phyloP scores from a whole-genome alignment of 805 yeast species.

The Teunomyces kruisii region DNA sequence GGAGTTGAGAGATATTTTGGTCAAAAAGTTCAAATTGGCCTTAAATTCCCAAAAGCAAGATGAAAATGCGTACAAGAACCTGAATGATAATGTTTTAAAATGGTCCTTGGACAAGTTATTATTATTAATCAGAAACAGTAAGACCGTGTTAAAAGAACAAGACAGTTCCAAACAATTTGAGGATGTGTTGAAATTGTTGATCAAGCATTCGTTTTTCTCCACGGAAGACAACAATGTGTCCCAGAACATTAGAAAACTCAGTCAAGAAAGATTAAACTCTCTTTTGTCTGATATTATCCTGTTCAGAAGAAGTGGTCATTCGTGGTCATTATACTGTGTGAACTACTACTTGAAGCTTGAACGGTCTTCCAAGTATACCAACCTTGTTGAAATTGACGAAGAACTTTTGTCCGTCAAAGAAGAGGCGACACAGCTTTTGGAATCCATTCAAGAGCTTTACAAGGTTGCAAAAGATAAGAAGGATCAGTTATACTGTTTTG shows the following conservation, averaged over 20 bases:
- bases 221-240: constrained; percentile 21
- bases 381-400: constrained; percentile 53
- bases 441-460: constrained; percentile 21
- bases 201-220: constrained; percentile 43
- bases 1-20: constrained; percentile 21
- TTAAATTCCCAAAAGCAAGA: constrained; percentile 21
- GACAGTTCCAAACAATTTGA: constrained; percentile 25
- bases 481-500: constrained; percentile 62
- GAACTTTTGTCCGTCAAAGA: constrained; percentile 49
- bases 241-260: constrained; percentile 38
- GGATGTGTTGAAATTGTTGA: constrained; percentile 37
- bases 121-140: constrained; percentile 50
- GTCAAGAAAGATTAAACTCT: constrained; percentile 67
- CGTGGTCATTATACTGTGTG: constrained; percentile 65
- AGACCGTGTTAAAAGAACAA: constrained; percentile 21
- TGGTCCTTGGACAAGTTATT: constrained; percentile 64
- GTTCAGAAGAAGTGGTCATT: constrained; percentile 41
- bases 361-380: constrained; percentile 15
- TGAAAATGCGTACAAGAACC: constrained; percentile 13
- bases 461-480: constrained; percentile 40
- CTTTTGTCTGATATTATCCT: constrained; percentile 59
- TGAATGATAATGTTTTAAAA: constrained; percentile 40
- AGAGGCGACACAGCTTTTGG: constrained; percentile 50
- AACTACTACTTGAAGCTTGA: constrained; percentile 32
- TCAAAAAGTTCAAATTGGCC: constrained; percentile 22